Base-by-base conservation (phyloP, 208 protist species). In the Jaenimonas drosophilae region DNA sequence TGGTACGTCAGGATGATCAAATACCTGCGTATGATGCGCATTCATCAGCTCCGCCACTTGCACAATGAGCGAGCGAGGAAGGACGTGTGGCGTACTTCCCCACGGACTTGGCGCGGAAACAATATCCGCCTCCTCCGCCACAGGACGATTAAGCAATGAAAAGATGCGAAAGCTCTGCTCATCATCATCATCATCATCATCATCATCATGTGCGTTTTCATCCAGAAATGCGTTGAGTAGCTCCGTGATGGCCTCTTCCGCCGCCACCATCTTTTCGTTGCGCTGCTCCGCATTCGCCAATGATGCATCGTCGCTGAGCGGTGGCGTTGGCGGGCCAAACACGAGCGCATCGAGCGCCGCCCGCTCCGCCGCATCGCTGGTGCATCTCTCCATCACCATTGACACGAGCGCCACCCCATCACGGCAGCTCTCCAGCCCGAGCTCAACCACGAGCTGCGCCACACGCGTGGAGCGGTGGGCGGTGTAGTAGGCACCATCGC, bases 371-470 rank as follows among this genome's bases (percentile, higher is more conserved):
- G 83, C 77, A 19, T 76, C 70, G 30, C 72, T 84, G 9, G 51
- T 73, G 34, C 61, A 43, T 6, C 71, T 68, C 65, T 91, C 78
- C 62, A 78, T 64, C 17, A 91, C 78, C 19, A 67, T 59, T 6
- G 53, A 54, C 47, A 87, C 83, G 5, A 91, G 64, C 36, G 44
- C 46, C 25, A 42, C 58, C 27, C 76, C 76, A 42, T 88, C 78
- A 0, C 20, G 26, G 57, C 78, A 88, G 20, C 65, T 69, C 62
- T 91, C 83, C 29, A 91, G 49, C 6, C 83, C 83, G 27, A 76
- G 88, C 59, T 86, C 68, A 28, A 91, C 67, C 16, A 86, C 73
- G 2, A 86, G 55, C 4, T 76, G 65, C 20, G 64, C 50, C 7
- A 86, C 54, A 1, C 67, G 63, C 5, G 59, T 39, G 6, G 51